A percentile compares a stretch with the other conserved stretches of the same genome.
Evolutionary conservation across 2,329 filamentous ascomycete genomes (phyloP).

Genomic region (Neocucurbitaria cava): DNA sequence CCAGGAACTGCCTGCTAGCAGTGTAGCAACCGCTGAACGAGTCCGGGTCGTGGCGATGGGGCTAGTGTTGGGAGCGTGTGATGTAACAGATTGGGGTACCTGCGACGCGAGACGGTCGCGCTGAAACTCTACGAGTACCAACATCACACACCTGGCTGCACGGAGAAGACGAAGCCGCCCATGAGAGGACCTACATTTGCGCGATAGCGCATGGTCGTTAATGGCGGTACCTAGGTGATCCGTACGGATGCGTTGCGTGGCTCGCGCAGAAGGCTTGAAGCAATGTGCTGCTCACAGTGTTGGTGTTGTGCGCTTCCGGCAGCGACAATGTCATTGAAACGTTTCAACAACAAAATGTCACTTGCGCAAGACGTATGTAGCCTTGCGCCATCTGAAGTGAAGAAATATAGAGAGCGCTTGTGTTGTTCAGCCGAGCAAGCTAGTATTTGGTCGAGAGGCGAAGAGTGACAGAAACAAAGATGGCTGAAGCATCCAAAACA

Average conservation of each 20-base stretch:
- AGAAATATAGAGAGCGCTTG: conserved; percentile 5
- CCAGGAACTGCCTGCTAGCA: conserved; percentile 33
- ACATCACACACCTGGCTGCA: conserved; percentile 30
- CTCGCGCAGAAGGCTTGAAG: conserved; percentile 27
- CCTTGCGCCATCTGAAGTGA: neutral
- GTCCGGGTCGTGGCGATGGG: conserved; percentile 28
- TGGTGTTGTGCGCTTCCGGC: conserved; percentile 20
- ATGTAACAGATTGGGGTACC: conserved; percentile 47
- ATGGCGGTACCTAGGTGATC: conserved; percentile 39
- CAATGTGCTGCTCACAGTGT: conserved; percentile 18
- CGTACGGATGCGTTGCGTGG: conserved; percentile 32
- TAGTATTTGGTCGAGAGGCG: conserved; percentile 3
- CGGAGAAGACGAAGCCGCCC: conserved; percentile 42
- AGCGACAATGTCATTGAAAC: conserved; percentile 20
- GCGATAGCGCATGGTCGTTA: conserved; percentile 31
- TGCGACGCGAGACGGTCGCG: conserved; percentile 43
- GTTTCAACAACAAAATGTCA: conserved; percentile 23
- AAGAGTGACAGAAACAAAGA: conserved; percentile 6
- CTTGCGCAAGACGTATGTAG: neutral
- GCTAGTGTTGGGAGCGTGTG: conserved; percentile 40
- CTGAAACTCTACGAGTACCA: conserved; percentile 48
- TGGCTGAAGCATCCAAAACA: conserved; percentile 29
- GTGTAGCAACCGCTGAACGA: conserved; percentile 38
- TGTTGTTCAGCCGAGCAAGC: conserved; percentile 2
- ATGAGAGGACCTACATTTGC: conserved; percentile 17